Evolutionary conservation across 2,329 filamentous ascomycete genomes (phyloP).

Genomic region (Fusarium globosum): DNA sequence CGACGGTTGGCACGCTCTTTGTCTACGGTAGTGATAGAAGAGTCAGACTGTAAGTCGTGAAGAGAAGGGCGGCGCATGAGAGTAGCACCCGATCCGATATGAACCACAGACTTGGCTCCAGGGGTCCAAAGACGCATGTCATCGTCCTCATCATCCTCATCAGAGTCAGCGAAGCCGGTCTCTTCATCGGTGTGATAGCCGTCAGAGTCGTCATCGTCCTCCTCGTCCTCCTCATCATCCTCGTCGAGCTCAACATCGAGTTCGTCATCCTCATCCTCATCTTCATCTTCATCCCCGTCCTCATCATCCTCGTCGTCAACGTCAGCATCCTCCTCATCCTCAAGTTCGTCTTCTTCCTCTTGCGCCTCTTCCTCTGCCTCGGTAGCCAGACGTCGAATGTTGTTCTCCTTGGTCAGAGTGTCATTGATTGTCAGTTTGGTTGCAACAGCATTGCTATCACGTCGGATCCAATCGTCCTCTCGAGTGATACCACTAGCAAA

Average conservation of each 20-base stretch:
- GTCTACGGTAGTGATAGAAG: slow-evolving; percentile 64
- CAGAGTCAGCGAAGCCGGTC: slow-evolving; percentile 74
- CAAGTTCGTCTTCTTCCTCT: slow-evolving; percentile 72
- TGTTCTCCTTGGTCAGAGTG: slow-evolving; percentile 88
- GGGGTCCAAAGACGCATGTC: slow-evolving; percentile 66
- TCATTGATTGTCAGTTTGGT: slow-evolving; percentile 88
- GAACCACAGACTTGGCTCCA: slow-evolving; percentile 53
- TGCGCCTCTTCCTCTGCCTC: slow-evolving; percentile 92
- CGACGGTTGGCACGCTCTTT: slow-evolving; percentile 53
- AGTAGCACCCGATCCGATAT: slow-evolving; percentile 50
- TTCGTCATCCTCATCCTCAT: slow-evolving; percentile 57
- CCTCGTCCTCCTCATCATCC: slow-evolving; percentile 52
- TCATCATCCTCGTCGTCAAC: slow-evolving; percentile 73
- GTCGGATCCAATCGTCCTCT: slow-evolving; percentile 90
- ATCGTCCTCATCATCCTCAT: slow-evolving; percentile 77
- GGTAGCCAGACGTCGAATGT: slow-evolving; percentile 84
- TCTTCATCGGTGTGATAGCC: slow-evolving; percentile 82
- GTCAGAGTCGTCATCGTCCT: slow-evolving; percentile 69
- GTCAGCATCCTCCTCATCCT: slow-evolving; percentile 90
- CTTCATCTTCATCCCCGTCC: slow-evolving; percentile 54
- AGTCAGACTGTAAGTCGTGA: slow-evolving; percentile 67
- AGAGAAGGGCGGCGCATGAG: slow-evolving; percentile 52
- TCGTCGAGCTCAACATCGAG: slow-evolving; percentile 62
- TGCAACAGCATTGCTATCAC: slow-evolving; percentile 71
- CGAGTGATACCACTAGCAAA: slow-evolving; percentile 86